A percentile compares a stretch with the other conserved stretches of the same genome.
phyloP scores from a whole-genome alignment of 495 filamentous ascomycete genomes.

The Aspergillus coremiiformis region DNA sequence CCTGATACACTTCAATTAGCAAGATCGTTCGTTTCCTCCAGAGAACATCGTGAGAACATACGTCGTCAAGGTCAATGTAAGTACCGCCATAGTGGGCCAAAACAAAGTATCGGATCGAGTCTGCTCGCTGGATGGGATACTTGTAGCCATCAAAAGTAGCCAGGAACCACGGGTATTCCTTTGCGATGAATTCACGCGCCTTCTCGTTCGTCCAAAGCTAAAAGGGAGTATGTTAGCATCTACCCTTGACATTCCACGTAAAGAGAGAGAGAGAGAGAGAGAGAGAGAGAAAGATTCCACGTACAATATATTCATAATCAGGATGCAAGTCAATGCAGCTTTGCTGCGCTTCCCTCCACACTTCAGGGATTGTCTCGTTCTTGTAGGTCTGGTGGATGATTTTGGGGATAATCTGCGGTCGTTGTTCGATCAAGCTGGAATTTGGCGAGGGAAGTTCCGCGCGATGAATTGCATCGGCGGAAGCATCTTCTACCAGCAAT shows the following conservation, averaged over 20 bases:
- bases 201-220: slow-evolving; percentile 84
- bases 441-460: slow-evolving; percentile 59
- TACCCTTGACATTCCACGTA: background rate
- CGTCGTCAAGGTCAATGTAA: slow-evolving; percentile 86
- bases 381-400: slow-evolving; percentile 88
- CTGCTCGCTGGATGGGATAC: slow-evolving; percentile 78
- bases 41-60: slow-evolving; percentile 28
- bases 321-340: slow-evolving; percentile 68
- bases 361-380: slow-evolving; percentile 65
- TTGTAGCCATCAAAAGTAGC: slow-evolving; percentile 74
- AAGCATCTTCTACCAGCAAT: slow-evolving; percentile 60
- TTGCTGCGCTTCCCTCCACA: slow-evolving; percentile 66
- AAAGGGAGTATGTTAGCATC: slow-evolving; percentile 11
- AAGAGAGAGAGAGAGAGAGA: too few relatives aligned
- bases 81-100: slow-evolving; percentile 75
- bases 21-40: background rate
- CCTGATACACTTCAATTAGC: slow-evolving; percentile 36
- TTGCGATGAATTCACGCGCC: slow-evolving; percentile 66
- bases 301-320: slow-evolving; percentile 76
- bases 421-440: slow-evolving; percentile 50
- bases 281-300: slow-evolving; percentile 8
- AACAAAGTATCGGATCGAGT: slow-evolving; percentile 85
- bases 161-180: slow-evolving; percentile 81
- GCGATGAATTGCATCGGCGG: slow-evolving; percentile 55
- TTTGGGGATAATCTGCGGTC: slow-evolving; percentile 69